A percentile compares a stretch with the other conserved stretches of the same genome.
These are phyloP conservation scores for Tilletia caries DNA, from an alignment of 1,284 basidiomycete genomes.

Conservation along the genomic window DNA sequence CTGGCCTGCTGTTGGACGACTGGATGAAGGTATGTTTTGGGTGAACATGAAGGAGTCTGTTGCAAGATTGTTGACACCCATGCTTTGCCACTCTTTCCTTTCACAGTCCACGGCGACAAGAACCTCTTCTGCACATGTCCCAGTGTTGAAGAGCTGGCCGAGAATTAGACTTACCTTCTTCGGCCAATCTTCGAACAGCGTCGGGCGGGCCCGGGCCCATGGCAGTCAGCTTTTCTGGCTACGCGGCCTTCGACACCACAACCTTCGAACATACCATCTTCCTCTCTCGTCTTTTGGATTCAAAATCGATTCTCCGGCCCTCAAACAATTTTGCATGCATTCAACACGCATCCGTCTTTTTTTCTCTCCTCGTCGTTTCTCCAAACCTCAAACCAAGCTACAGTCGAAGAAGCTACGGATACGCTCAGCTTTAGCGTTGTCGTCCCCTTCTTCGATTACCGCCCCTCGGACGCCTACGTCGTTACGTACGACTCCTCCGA, in stretches of 20 bases:
- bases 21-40: slow-evolving; percentile 37
- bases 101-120: slow-evolving; percentile 6
- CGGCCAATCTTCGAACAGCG: too few species aligned
- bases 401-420: too few species aligned
- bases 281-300: background rate
- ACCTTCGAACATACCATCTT: background rate
- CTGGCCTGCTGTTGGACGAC: slow-evolving; percentile 46
- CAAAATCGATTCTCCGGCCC: background rate
- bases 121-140: slow-evolving; percentile 11
- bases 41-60: background rate
- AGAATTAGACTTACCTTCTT: background rate
- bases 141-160: slow-evolving; percentile 10
- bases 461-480: too few species aligned
- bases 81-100: too few species aligned
- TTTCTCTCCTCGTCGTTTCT: too few species aligned
- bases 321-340: background rate
- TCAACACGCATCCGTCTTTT: background rate
- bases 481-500: too few species aligned
- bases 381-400: too few species aligned
- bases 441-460: too few species aligned
- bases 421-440: too few species aligned
- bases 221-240: too few species aligned
- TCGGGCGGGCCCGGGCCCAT: too few species aligned
- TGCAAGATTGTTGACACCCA: background rate
- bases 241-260: background rate